Conservation (phyloP, 2,329 filamentous ascomycete species). For the Sarocladium brachiariae region DNA sequence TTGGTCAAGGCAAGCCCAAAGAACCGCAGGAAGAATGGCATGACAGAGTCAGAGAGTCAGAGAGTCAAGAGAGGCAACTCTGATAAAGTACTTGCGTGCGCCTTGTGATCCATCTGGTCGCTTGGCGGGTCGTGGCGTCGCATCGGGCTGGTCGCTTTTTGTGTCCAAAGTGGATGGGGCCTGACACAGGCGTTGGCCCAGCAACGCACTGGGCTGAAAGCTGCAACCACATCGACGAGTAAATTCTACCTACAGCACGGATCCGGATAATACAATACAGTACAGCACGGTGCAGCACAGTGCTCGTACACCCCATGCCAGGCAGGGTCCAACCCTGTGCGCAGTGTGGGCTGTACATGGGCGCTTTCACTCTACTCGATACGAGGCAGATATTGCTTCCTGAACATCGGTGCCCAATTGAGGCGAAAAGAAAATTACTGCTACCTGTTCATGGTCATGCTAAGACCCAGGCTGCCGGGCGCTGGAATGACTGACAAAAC, state of each 20-base stretch:
- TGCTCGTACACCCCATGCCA: no score
- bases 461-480: background rate
- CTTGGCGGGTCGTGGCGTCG: background rate
- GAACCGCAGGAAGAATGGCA: background rate
- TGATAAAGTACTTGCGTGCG: background rate
- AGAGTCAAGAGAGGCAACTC: background rate
- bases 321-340: background rate
- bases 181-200: background rate
- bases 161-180: background rate
- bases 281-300: no score
- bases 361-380: background rate
- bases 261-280: no score
- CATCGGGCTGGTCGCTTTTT: background rate
- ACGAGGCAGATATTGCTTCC: background rate
- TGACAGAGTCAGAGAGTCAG: background rate
- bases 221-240: no score
- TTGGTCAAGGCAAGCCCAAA: slow-evolving; percentile 3
- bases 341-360: background rate
- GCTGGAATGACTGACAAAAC: background rate
- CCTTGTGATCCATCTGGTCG: background rate
- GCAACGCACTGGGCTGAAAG: no score
- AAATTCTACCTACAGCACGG: no score
- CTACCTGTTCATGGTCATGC: background rate
- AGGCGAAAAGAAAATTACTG: background rate
- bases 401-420: background rate